phyloP scores from a whole-genome alignment of 805 yeast species.

The Lachancea quebecensis region DNA sequence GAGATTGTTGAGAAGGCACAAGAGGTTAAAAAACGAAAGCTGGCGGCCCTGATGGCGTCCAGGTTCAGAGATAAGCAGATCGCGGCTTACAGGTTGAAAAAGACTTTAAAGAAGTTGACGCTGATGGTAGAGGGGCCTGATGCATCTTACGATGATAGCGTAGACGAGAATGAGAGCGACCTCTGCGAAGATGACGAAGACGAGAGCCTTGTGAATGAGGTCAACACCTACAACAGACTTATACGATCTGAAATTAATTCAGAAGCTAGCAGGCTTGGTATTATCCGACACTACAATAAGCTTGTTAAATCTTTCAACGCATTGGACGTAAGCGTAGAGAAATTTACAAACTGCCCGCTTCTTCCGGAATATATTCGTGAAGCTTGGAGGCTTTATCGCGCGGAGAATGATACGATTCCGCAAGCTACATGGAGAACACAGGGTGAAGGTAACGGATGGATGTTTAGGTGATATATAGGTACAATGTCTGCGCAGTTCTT shows the following conservation, averaged over 20 bases:
- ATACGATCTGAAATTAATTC: slow-evolving; percentile 21
- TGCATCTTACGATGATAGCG: slow-evolving; percentile 13
- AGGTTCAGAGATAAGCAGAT: slow-evolving; percentile 39
- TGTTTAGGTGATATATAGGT: slow-evolving; percentile 46
- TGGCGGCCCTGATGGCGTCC: slow-evolving; percentile 35
- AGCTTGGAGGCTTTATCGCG: slow-evolving; percentile 73
- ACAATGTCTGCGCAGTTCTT: not conserved
- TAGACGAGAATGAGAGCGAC: slow-evolving; percentile 27
- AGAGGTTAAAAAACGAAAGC: slow-evolving; percentile 54
- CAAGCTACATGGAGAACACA: slow-evolving; percentile 62
- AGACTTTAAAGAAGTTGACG: slow-evolving; percentile 34
- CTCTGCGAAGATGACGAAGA: slow-evolving; percentile 27
- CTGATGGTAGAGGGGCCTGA: slow-evolving; percentile 28
- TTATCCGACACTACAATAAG: slow-evolving; percentile 29
- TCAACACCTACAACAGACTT: slow-evolving; percentile 19
- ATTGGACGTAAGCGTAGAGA: slow-evolving; percentile 29
- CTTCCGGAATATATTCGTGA: slow-evolving; percentile 81
- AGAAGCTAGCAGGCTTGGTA: slow-evolving; percentile 20
- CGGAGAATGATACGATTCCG: slow-evolving; percentile 60
- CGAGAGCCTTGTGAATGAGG: slow-evolving; percentile 16
- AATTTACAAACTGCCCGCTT: slow-evolving; percentile 48
- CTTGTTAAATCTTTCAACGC: slow-evolving; percentile 26
- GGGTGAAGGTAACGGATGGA: slow-evolving; percentile 62
- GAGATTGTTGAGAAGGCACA: slow-evolving; percentile 80
- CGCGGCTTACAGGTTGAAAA: slow-evolving; percentile 28